Conservation (phyloP, 441 rosid genomes). For the Adansonia rubrostipa region DNA sequence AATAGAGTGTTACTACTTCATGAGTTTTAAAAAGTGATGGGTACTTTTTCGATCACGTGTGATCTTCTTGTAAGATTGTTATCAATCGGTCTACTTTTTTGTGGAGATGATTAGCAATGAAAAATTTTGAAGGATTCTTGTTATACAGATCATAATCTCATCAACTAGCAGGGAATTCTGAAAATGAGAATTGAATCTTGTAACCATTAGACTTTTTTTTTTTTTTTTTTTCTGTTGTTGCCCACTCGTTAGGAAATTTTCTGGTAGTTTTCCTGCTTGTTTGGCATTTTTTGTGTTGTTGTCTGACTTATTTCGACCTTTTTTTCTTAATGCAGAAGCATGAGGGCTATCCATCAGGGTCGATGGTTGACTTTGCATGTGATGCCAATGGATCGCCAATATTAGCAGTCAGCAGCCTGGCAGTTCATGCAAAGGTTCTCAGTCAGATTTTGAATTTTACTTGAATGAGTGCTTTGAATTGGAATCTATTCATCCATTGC, state of each 20-base stretch:
- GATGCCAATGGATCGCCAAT: constrained; percentile 84
- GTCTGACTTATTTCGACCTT: background rate
- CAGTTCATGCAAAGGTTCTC: constrained; percentile 79
- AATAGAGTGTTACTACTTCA: no score
- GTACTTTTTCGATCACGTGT: background rate
- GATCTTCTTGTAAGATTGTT: background rate
- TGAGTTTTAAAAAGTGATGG: background rate
- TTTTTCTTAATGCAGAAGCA: constrained; percentile 11
- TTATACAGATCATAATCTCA: background rate
- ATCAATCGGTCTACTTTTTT: no score
- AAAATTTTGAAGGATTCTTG: constrained; percentile 11
- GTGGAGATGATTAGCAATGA: background rate
- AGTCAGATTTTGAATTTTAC: constrained; percentile 6
- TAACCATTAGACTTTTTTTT: background rate
- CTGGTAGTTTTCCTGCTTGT: background rate
- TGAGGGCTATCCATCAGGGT: constrained; percentile 28
- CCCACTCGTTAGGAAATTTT: background rate
- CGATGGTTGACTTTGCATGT: constrained; percentile 90
- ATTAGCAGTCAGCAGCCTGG: constrained; percentile 81
- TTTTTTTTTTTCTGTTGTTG: no score
- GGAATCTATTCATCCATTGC: background rate
- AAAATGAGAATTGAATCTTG: background rate
- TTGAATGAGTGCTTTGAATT: constrained; percentile 13
- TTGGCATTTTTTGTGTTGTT: background rate
- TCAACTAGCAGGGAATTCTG: background rate